Evolutionary conservation across 1,284 basidiomycete genomes (phyloP), one percentile per base, ranked within the genome.

Genomic region (Moniliophthora roreri): DNA sequence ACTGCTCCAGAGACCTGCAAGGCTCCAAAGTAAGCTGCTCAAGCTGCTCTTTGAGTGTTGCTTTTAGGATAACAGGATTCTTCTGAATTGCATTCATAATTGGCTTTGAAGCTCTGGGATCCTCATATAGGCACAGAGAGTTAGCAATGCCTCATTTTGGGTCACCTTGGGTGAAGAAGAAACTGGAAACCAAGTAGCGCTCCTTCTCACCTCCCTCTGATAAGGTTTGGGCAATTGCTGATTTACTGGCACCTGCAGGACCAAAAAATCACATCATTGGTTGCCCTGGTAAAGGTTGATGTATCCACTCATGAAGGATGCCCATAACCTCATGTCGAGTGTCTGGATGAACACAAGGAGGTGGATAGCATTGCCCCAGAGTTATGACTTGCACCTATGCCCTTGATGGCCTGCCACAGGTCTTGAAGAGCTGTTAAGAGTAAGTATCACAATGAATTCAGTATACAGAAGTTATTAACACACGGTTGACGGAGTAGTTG

Each of bases 181-280:
- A 61, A 47, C 57, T 61, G 16, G 50, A 59, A 4, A 60, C 58
- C 4, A 46, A 55, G 4, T 61, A 49, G 5, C 36, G 39, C 9
- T 16, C 3, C 10, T 50, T n/a, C 11, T 47, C 49, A 16, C 36
- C 56, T 13, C 24, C 35, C 16, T 60, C 37, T 11, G 59, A 52
- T 15, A 63, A 38, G 1, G 57, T 60, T 18, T 56, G 61, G 0
- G 62, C 61, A 10, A 63, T 55, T 5, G 62, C 50, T 0, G 61
- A 59, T 42, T 63, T 63, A 4, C 60, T 61, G 5, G 28, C 38
- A 2, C 62, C 62, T 7, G 59, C 59, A 3, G 48, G 39, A 13
- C 62, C 60, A 34, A 51, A 50, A n/a, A 63, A 49, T 57, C 55
- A 62, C 18, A 53, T 55, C 26, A 60, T 20, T 0, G 50, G 45